Evolutionary conservation across 2,329 filamentous ascomycete genomes (phyloP).

Genomic region (Gaeumannomyces tritici): DNA sequence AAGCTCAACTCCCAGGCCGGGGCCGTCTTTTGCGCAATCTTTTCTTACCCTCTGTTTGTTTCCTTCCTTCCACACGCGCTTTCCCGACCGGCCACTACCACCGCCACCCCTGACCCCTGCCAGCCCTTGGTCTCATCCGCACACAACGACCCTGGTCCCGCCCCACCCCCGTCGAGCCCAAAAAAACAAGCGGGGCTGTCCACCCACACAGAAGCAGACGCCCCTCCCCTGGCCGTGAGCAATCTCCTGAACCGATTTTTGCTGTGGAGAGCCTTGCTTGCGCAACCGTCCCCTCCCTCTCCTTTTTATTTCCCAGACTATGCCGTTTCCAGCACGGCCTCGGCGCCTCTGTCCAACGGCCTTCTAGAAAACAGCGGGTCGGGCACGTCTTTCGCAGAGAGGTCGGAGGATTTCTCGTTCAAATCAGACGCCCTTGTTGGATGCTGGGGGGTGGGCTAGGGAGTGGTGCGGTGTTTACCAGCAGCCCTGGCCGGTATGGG

Average conservation of each 20-base stretch:
- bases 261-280: not conserved
- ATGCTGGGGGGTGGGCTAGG: slow-evolving; percentile 2
- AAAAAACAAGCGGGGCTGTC: too few relatives aligned
- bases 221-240: not conserved
- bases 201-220: not conserved
- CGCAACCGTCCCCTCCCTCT: not conserved
- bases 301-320: slow-evolving; percentile 23
- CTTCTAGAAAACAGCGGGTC: slow-evolving; percentile 36
- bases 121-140: not conserved
- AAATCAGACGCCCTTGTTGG: slow-evolving; percentile 29
- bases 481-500: not conserved
- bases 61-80: not conserved
- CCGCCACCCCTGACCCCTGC: not conserved
- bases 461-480: not conserved
- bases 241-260: slow-evolving; percentile 6
- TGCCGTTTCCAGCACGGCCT: slow-evolving; percentile 25
- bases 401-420: slow-evolving; percentile 35
- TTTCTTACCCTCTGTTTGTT: not conserved
- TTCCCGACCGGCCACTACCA: not conserved
- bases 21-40: not conserved
- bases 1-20: not conserved
- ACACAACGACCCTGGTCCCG: not conserved
- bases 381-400: slow-evolving; percentile 22
- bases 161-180: not conserved
- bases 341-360: slow-evolving; percentile 34